Evolutionary conservation across 768 basidiomycete genomes (phyloP).

Genomic region (Gymnopilus dilepis): DNA sequence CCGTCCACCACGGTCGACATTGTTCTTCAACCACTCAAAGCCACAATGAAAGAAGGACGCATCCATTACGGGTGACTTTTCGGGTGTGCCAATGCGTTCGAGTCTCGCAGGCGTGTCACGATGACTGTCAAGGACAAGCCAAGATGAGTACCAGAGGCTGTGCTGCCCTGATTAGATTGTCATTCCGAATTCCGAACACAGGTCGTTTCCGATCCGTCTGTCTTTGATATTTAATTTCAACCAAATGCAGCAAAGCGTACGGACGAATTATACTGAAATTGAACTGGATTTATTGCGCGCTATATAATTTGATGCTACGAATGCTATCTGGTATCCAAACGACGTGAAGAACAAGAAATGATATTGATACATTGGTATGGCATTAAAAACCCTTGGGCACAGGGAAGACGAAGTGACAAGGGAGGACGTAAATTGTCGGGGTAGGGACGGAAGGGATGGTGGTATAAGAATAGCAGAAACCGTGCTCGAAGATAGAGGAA

Average conservation of each 20-base stretch:
- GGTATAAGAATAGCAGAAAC: constrained; percentile 10
- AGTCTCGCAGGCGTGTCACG: not conserved
- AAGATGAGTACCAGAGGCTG: not conserved
- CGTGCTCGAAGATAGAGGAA: not conserved
- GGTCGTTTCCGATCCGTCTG: not conserved
- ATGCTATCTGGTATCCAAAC: not conserved
- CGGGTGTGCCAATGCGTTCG: not conserved
- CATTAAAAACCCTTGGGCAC: constrained; percentile 17
- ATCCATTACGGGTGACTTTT: not conserved
- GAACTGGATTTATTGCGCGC: not conserved
- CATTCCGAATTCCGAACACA: constrained; percentile 6
- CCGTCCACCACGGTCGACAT: constrained; percentile 17
- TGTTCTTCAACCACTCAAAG: not conserved
- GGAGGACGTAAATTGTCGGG: constrained; percentile 8
- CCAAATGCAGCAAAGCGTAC: not conserved
- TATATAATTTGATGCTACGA: not conserved
- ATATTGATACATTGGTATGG: constrained; percentile 23
- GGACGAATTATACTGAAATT: not conserved
- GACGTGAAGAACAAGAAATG: constrained; percentile 5
- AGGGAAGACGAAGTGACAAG: not conserved
- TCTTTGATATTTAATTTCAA: not conserved
- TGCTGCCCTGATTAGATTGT: not conserved
- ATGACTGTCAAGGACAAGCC: not conserved
- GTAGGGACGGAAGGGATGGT: constrained; percentile 14
- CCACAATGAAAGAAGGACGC: not conserved